Conservation (phyloP, 2,329 filamentous ascomycete species). For the Arthroderma sp. region DNA sequence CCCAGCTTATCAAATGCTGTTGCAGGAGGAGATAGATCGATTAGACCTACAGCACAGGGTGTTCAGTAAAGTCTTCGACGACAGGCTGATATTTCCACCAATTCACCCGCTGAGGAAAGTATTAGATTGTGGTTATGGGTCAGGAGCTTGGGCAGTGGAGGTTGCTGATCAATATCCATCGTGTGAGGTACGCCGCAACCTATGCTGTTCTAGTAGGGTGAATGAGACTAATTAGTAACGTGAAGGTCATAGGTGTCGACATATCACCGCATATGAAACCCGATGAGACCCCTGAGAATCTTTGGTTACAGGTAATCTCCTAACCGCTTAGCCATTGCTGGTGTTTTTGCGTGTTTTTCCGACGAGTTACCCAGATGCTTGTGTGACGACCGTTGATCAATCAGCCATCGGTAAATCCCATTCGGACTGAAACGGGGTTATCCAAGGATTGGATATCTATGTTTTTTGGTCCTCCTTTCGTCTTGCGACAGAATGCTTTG, state of each 20-base stretch:
- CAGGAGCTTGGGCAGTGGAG: slow-evolving; percentile 57
- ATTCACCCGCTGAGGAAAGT: slow-evolving; percentile 44
- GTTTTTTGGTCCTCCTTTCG: too few relatives aligned
- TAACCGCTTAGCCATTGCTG: too few relatives aligned
- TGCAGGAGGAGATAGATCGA: slow-evolving; percentile 53
- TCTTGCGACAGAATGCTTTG: too few relatives aligned
- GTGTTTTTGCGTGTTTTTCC: too few relatives aligned
- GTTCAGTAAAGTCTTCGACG: slow-evolving; percentile 51
- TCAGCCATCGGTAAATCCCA: too few relatives aligned
- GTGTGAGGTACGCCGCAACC: slow-evolving; percentile 43
- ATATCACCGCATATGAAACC: slow-evolving; percentile 58
- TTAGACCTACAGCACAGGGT: slow-evolving; percentile 51
- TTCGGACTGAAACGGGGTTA: too few relatives aligned
- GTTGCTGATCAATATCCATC: slow-evolving; percentile 51
- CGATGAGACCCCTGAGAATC: slow-evolving; percentile 50
- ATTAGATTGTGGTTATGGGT: slow-evolving; percentile 60
- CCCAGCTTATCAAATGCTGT: not conserved
- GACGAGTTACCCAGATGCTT: too few relatives aligned
- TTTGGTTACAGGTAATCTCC: slow-evolving; percentile 48
- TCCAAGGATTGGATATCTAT: too few relatives aligned
- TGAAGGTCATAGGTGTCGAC: slow-evolving; percentile 57
- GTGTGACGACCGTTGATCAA: too few relatives aligned
- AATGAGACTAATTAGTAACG: not conserved
- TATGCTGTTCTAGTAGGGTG: not conserved
- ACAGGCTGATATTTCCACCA: slow-evolving; percentile 57